Evolutionary conservation across 257 asterid genomes (phyloP), one percentile per base, ranked within the genome.

Genomic region (Solanum megistacrolobum): DNA sequence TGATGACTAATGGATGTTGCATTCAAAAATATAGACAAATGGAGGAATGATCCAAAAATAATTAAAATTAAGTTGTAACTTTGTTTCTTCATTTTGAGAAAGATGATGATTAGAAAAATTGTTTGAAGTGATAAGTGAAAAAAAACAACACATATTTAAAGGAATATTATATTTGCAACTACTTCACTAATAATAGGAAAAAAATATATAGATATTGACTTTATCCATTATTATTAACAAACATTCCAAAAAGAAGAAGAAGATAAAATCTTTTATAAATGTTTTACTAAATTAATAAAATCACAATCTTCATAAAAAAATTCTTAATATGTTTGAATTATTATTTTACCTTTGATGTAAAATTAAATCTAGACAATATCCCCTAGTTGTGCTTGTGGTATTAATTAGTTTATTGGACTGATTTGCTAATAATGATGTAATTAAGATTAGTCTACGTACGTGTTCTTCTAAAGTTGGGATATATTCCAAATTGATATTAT

Each of bases 1-100:
- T 92, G 94, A 81, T 94, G 93, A 41, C 86, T 69, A 78, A 83
- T 87, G 60, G 89, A 83, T 52, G 89, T 92, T 88, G 92, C 72
- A 79, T 72, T 89, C 66, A 87, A 31, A 86, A 92, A 65, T 55
- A 92, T 18, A 65, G 91, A 83, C 75, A 89, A 81, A 10, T 39
- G 27, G 55, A 92, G 69, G 78, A 92, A 65, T 36, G 89, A 88
- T 35, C 84, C 86, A 27, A 86, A 32, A 23, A 48, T 48, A 14
- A 82, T 12, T 14, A 87, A 36, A 82, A 65, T 23, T 13, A 84
- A 18, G 18, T 86, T 82, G 68, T 48, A 55, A 58, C 18, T 86
- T 36, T 72, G 89, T 68, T 31, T 90, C 89, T 46, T 89, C 93
- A 88, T 91, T n/a, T 65, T 73, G 72, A 65, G 72, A n/a, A 65